phyloP scores from a whole-genome alignment of 257 asterid species.

The Solanum paucissectum region DNA sequence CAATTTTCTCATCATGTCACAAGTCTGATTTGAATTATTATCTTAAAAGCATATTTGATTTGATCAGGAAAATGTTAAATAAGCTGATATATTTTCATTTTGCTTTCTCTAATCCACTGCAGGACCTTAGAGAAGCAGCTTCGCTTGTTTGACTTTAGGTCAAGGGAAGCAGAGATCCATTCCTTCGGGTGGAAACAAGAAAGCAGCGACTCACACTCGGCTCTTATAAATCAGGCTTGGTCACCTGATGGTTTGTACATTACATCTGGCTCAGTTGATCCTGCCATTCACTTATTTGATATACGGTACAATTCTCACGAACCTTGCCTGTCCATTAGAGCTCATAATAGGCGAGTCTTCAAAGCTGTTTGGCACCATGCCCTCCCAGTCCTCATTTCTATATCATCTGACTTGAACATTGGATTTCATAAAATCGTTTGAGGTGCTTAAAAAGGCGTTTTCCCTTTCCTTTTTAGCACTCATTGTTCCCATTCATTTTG shows the following conservation, averaged over 20 bases:
- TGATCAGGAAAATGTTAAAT: not conserved
- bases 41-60: not conserved
- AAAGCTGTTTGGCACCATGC: slow-evolving; percentile 84
- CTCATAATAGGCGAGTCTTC: slow-evolving; percentile 89
- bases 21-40: not conserved
- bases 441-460: not conserved
- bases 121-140: slow-evolving; percentile 82
- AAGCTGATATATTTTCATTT: not conserved
- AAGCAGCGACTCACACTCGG: slow-evolving; percentile 78
- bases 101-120: slow-evolving; percentile 3
- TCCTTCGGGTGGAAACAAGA: slow-evolving; percentile 90
- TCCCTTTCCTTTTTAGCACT: not conserved
- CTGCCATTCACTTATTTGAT: slow-evolving; percentile 72
- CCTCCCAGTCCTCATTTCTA: slow-evolving; percentile 74
- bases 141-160: slow-evolving; percentile 56
- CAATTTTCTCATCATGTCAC: not conserved
- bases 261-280: slow-evolving; percentile 88
- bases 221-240: slow-evolving; percentile 86
- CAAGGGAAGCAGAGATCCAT: slow-evolving; percentile 48
- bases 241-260: slow-evolving; percentile 79
- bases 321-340: slow-evolving; percentile 67
- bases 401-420: slow-evolving; percentile 75
- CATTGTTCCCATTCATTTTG: not conserved
- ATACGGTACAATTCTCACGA: slow-evolving; percentile 46
- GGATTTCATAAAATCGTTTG: slow-evolving; percentile 53